A percentile compares a stretch with the other conserved stretches of the same genome.
Conservation (phyloP, 441 rosid species). For the Breynia disticha region DNA sequence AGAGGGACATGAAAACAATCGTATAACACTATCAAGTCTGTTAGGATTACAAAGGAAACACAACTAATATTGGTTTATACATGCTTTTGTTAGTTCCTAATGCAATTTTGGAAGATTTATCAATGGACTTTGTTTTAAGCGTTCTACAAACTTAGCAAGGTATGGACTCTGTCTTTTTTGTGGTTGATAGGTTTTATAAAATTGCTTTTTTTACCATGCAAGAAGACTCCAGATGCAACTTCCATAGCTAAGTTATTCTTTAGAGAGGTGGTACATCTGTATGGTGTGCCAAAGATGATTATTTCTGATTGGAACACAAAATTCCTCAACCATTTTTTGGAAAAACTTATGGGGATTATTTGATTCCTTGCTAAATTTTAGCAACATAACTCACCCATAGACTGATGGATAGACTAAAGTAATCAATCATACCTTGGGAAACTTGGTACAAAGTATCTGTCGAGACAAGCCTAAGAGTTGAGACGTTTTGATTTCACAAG, state of each 20-base stretch:
- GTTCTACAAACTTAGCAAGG: neutral
- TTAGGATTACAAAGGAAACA: neutral
- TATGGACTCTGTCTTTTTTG: neutral
- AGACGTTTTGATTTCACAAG: neutral
- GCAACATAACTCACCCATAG: too few relatives aligned
- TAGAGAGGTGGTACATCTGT: neutral
- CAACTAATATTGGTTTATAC: neutral
- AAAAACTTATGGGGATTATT: neutral
- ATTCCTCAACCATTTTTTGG: conserved; percentile 3
- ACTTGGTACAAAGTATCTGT: neutral
- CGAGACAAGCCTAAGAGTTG: neutral
- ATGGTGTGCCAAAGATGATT: conserved; percentile 6
- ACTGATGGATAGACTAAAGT: neutral
- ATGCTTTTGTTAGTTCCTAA: neutral
- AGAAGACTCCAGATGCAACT: neutral
- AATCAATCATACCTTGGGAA: fast-evolving
- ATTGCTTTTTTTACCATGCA: neutral
- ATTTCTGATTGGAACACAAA: neutral
- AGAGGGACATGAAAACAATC: neutral
- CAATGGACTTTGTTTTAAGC: conserved; percentile 10
- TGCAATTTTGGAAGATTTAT: neutral
- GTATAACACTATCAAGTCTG: neutral
- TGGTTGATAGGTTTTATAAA: neutral
- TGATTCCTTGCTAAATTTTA: neutral
- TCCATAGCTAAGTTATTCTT: neutral